phyloP scores from a whole-genome alignment of 2,329 filamentous ascomycete species.

The Cladosporium sp. region DNA sequence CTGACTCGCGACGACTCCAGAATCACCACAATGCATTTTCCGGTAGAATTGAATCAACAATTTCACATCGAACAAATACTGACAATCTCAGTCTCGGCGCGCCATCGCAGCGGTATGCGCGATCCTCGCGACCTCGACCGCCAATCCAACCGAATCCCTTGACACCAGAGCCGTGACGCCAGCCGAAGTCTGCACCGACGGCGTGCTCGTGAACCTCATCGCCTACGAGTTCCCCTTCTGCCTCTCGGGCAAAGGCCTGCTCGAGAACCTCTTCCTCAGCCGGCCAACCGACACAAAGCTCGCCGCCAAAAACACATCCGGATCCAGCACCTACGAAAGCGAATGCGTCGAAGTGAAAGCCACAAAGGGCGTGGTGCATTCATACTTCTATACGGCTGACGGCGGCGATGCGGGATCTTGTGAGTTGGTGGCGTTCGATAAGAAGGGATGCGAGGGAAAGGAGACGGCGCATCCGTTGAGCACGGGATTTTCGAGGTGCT shows the following conservation, averaged over 20 bases:
- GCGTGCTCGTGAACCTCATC: neutral
- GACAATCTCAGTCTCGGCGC: too few relatives aligned
- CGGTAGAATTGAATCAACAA: too few relatives aligned
- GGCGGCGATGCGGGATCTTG: neutral
- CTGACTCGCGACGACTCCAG: too few relatives aligned
- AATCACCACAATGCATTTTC: too few relatives aligned
- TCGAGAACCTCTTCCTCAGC: constrained; percentile 5
- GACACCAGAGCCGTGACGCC: too few relatives aligned
- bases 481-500: constrained; percentile 4
- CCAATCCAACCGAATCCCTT: too few relatives aligned
- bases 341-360: constrained; percentile 1
- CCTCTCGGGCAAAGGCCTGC: neutral
- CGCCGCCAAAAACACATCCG: neutral
- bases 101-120: too few relatives aligned
- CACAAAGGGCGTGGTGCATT: constrained; percentile 1
- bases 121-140: too few relatives aligned
- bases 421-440: neutral
- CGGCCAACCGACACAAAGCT: constrained; percentile 3
- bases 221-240: constrained; percentile 10
- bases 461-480: neutral
- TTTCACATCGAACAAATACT: too few relatives aligned
- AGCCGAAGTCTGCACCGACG: too few relatives aligned
- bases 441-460: neutral
- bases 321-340: neutral
- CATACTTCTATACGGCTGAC: constrained; percentile 4